phyloP scores from a whole-genome alignment of 257 asterid genomes.

The Nicotiana obtusifolia region DNA sequence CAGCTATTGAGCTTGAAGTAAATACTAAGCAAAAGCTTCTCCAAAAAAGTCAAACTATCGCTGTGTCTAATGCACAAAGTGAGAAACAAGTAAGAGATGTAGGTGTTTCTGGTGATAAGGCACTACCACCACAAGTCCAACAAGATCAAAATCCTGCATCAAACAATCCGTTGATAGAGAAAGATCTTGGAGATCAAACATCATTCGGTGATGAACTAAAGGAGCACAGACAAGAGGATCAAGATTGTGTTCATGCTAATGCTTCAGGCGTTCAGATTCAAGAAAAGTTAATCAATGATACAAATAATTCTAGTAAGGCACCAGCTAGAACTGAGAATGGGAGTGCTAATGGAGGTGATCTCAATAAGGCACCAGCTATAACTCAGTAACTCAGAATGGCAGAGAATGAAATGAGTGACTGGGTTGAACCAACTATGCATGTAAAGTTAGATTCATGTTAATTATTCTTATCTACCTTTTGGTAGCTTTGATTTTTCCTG shows the following conservation, averaged over 20 bases:
- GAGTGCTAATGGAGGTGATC: constrained; percentile 1
- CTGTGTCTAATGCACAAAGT: constrained; percentile 2
- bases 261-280: constrained; percentile 13
- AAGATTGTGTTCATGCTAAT: constrained; percentile 14
- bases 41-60: constrained; percentile 15
- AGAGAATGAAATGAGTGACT: background rate
- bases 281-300: constrained; percentile 17
- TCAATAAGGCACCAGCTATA: constrained; percentile 8
- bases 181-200: constrained; percentile 21
- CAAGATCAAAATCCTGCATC: constrained; percentile 23
- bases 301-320: background rate
- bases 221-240: constrained; percentile 21
- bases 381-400: constrained; percentile 13
- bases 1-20: constrained; percentile 18
- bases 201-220: constrained; percentile 19
- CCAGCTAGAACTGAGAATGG: background rate
- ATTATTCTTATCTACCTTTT: background rate
- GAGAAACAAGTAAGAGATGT: background rate
- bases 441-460: background rate
- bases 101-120: background rate
- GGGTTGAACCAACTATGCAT: background rate
- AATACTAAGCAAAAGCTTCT: constrained; percentile 34
- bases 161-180: constrained; percentile 18
- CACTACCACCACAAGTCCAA: constrained; percentile 16
- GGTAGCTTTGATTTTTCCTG: background rate